A percentile compares a stretch with the other conserved stretches of the same genome.
Evolutionary conservation across 2,329 filamentous ascomycete genomes (phyloP).

Genomic region (Lachnellula subtilissima): DNA sequence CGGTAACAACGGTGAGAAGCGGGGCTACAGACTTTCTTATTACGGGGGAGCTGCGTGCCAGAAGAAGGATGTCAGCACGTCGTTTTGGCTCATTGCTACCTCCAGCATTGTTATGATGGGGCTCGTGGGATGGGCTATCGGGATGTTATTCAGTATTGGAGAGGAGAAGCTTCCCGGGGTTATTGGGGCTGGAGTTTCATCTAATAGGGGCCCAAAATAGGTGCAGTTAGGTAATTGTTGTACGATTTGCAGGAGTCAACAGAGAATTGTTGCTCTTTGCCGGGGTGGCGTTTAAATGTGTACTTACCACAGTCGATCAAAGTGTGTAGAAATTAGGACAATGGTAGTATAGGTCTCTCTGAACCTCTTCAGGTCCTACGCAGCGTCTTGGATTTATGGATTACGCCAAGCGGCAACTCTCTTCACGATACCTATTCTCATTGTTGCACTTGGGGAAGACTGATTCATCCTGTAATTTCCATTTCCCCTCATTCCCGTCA

Average conservation of each 20-base stretch:
- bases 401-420: too few species aligned
- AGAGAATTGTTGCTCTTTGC: slow-evolving; percentile 7
- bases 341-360: not conserved
- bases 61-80: slow-evolving; percentile 83
- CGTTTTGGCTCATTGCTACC: slow-evolving; percentile 81
- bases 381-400: too few species aligned
- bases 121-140: slow-evolving; percentile 65
- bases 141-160: slow-evolving; percentile 77
- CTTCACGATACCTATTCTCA: too few species aligned
- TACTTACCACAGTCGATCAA: slow-evolving; percentile 18
- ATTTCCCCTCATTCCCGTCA: too few species aligned
- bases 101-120: slow-evolving; percentile 68
- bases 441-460: too few species aligned
- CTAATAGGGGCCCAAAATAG: not conserved
- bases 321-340: slow-evolving; percentile 19
- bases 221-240: slow-evolving; percentile 6
- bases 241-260: slow-evolving; percentile 20
- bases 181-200: slow-evolving; percentile 83
- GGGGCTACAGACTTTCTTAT: slow-evolving; percentile 53
- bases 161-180: slow-evolving; percentile 86
- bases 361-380: too few species aligned
- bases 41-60: slow-evolving; percentile 87
- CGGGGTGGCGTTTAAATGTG: slow-evolving; percentile 24
- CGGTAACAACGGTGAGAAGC: slow-evolving; percentile 33
- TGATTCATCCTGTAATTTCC: too few species aligned